Conservation (phyloP, 768 basidiomycete species). For the Termitomyces sp. region DNA sequence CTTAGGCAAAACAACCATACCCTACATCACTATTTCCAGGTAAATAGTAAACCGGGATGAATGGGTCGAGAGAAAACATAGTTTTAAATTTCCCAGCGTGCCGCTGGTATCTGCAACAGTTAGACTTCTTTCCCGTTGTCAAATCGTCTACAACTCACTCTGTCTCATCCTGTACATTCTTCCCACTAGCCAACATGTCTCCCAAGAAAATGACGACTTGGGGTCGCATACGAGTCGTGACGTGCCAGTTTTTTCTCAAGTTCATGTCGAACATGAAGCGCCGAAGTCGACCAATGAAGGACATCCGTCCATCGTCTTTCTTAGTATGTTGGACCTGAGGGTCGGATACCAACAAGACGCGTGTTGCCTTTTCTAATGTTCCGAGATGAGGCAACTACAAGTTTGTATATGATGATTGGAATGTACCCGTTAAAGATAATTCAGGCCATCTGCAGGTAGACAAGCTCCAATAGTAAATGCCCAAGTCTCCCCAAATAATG, state of each 20-base stretch:
- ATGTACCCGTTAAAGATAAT: slow-evolving; percentile 20
- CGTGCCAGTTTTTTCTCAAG: slow-evolving; percentile 68
- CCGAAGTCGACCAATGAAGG: slow-evolving; percentile 36
- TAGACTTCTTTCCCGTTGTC: neutral
- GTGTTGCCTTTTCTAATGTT: slow-evolving; percentile 31
- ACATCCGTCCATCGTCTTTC: slow-evolving; percentile 27
- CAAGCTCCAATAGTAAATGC: slow-evolving; percentile 54
- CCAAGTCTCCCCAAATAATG: slow-evolving; percentile 63
- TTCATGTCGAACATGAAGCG: slow-evolving; percentile 51
- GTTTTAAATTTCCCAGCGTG: slow-evolving; percentile 59
- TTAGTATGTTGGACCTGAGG: slow-evolving; percentile 49
- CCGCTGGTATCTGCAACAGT: slow-evolving; percentile 46
- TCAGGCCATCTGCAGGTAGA: slow-evolving; percentile 59
- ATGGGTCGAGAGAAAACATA: slow-evolving; percentile 45
- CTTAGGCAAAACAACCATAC: slow-evolving; percentile 24
- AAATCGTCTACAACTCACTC: slow-evolving; percentile 27
- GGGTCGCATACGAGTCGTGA: slow-evolving; percentile 50
- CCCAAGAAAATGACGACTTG: slow-evolving; percentile 72
- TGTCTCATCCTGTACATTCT: slow-evolving; percentile 40
- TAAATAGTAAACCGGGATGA: slow-evolving; percentile 47
- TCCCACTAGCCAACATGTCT: slow-evolving; percentile 69
- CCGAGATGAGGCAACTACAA: neutral
- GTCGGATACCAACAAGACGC: slow-evolving; percentile 67
- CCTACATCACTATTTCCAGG: slow-evolving; percentile 85
- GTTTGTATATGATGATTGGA: neutral